Evolutionary conservation across 2,329 filamentous ascomycete genomes (phyloP).

Genomic region (Penicillium sp.): DNA sequence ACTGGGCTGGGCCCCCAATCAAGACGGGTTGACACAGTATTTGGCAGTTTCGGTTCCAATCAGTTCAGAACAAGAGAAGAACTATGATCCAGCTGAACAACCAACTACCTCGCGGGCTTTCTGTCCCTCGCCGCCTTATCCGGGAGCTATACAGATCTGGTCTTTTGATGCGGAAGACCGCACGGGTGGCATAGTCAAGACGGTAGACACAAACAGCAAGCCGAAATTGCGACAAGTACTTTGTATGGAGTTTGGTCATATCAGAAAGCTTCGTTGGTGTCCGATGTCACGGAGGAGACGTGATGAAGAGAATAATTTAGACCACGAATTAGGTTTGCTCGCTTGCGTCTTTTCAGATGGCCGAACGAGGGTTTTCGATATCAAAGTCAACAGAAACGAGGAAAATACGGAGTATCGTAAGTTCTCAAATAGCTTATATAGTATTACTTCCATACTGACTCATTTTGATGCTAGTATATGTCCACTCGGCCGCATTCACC

Average conservation of each 20-base stretch:
- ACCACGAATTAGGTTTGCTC: constrained; percentile 48
- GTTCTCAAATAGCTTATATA: constrained; percentile 3
- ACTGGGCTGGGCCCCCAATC: constrained; percentile 45
- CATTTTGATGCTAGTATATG: constrained; percentile 30
- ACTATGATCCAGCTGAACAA: constrained; percentile 24
- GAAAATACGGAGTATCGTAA: constrained; percentile 31
- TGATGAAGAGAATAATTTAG: constrained; percentile 26
- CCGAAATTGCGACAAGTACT: constrained; percentile 50
- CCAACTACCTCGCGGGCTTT: constrained; percentile 47
- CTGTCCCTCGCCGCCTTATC: constrained; percentile 45
- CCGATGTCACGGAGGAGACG: constrained; percentile 39
- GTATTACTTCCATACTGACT: not conserved
- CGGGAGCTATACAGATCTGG: constrained; percentile 58
- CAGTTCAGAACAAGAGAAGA: constrained; percentile 32
- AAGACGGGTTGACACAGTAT: constrained; percentile 49
- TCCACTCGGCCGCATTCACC: constrained; percentile 46
- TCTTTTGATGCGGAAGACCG: constrained; percentile 42
- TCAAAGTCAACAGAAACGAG: constrained; percentile 33
- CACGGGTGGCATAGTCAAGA: constrained; percentile 27
- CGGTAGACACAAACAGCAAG: constrained; percentile 39
- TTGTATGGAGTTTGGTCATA: constrained; percentile 56
- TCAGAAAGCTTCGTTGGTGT: constrained; percentile 56
- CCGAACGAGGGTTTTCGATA: constrained; percentile 50
- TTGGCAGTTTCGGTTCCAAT: constrained; percentile 49
- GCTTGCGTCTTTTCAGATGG: constrained; percentile 59